Evolutionary conservation across 176 grass and related monocot genomes (phyloP).

Genomic region (Eragrostis curvula): DNA sequence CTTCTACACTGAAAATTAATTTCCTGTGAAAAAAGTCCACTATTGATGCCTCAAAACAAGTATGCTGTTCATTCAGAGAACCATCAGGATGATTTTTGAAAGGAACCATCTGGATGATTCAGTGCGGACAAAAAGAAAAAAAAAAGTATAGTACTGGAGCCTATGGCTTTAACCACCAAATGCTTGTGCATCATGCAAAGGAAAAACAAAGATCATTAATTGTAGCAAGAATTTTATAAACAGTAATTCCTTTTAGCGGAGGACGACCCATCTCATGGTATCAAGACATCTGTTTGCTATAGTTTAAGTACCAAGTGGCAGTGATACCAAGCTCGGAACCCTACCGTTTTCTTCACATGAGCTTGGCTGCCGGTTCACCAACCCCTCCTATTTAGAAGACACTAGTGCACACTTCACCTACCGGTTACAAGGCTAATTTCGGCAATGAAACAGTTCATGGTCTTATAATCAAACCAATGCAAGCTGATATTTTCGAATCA

Average conservation of each 20-base stretch:
- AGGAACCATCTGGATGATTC: not conserved
- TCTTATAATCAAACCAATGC: not conserved
- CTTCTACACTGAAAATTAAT: not conserved
- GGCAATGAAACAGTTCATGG: not conserved
- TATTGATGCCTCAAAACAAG: not conserved
- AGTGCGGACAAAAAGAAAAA: no score
- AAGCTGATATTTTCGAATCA: not conserved
- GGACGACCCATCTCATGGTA: not conserved
- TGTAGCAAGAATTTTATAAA: not conserved
- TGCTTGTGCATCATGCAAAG: not conserved
- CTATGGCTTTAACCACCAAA: not conserved
- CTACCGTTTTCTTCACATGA: slow-evolving; percentile 1
- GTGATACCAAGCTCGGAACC: not conserved
- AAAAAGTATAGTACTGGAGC: not conserved
- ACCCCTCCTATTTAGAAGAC: not conserved
- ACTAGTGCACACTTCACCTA: not conserved
- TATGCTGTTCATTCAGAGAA: no score
- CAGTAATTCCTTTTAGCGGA: not conserved
- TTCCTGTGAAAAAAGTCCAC: not conserved
- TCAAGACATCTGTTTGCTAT: not conserved
- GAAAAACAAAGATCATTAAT: not conserved
- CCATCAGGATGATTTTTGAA: no score
- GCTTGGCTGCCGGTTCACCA: slow-evolving; percentile 25
- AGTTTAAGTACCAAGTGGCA: slow-evolving; percentile 2
- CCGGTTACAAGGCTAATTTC: slow-evolving; percentile 12